Percentiles rank a stretch among this genome's conserved stretches.
phyloP scores from a whole-genome alignment of 2,329 filamentous ascomycete genomes.

The Monosporascus sp. region DNA sequence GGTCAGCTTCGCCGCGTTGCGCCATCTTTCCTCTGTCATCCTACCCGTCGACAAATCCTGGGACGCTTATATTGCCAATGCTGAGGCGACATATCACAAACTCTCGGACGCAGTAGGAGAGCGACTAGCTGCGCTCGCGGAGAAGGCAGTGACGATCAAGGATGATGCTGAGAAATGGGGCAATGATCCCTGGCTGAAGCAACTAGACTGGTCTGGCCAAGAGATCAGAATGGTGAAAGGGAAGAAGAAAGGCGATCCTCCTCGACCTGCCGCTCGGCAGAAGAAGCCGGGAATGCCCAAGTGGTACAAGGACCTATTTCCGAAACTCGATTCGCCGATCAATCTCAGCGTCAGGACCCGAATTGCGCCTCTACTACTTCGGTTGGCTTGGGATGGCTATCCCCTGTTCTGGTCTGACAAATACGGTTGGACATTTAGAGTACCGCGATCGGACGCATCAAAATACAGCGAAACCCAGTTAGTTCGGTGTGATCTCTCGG shows the following conservation, averaged over 20 bases:
- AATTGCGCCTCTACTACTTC: conserved; percentile 78
- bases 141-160: conserved; percentile 73
- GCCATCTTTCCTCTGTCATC: conserved; percentile 91
- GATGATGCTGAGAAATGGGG: conserved; percentile 63
- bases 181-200: conserved; percentile 83
- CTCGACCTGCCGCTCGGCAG: conserved; percentile 72
- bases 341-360: conserved; percentile 80
- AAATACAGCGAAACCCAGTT: conserved; percentile 70
- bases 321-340: conserved; percentile 63
- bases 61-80: conserved; percentile 77
- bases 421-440: conserved; percentile 88
- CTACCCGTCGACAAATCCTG: conserved; percentile 84
- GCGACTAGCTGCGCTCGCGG: conserved; percentile 66
- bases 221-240: conserved; percentile 87
- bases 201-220: conserved; percentile 94
- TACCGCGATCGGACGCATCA: conserved; percentile 55
- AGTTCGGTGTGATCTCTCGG: conserved; percentile 67
- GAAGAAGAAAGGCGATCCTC: conserved; percentile 79
- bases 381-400: conserved; percentile 81
- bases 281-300: conserved; percentile 92
- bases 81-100: conserved; percentile 77
- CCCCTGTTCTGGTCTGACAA: conserved; percentile 91
- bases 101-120: conserved; percentile 74
- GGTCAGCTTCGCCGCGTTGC: conserved; percentile 90
- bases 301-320: conserved; percentile 92